Evolutionary conservation across 345 rosid species (phyloP), one percentile per base, ranked within the genome.

Genomic region (Syzygium oleosum): DNA sequence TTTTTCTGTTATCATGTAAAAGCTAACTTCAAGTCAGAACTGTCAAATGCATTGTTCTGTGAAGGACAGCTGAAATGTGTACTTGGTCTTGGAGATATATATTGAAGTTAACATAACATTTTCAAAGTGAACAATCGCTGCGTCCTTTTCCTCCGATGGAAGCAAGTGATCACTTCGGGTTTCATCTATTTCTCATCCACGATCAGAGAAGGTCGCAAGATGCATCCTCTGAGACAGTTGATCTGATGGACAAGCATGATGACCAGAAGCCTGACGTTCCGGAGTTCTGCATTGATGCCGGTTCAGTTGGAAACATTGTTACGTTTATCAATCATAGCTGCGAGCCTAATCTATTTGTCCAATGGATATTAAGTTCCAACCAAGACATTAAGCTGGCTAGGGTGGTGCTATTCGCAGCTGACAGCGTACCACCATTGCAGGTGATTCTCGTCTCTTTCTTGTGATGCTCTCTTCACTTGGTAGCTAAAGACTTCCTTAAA

Each of bases 391-490:
- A 92, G 88, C 97, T 96, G 84, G 98, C 98, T 46, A 93, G 97
- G 29, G 96, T 98, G 85, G 94, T 97, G 91, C 93, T 97, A 19
- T 95, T 97, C 86, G 99, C 99, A 12, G 98, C 98, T 12, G 99
- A 98, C 89, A 97, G 95, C 92, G 96, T 98, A 85, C 96, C 99
- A 16, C 97, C 99, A 15, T 87, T 96, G 91, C 99, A 98, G 98
- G 99, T 98, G 43, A 41, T 41, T 41, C 43, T 41, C 43, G 43
- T 41, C 43, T 41, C 43, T 88, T 52, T 61, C 25, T 53, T 52
- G 54, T 52, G 54, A 52, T 52, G 54, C 73, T 31, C 73, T 61
- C 73, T 61, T n/a, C 34, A 61, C 29, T 61, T 6, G 7, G 34
- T 61, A 61, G 73, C 73, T 61, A 61, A 61, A 6, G 34, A 61